These are phyloP conservation scores for Pulveroboletus sp. DNA, from an alignment of 768 basidiomycete genomes.

Conservation along the genomic window DNA sequence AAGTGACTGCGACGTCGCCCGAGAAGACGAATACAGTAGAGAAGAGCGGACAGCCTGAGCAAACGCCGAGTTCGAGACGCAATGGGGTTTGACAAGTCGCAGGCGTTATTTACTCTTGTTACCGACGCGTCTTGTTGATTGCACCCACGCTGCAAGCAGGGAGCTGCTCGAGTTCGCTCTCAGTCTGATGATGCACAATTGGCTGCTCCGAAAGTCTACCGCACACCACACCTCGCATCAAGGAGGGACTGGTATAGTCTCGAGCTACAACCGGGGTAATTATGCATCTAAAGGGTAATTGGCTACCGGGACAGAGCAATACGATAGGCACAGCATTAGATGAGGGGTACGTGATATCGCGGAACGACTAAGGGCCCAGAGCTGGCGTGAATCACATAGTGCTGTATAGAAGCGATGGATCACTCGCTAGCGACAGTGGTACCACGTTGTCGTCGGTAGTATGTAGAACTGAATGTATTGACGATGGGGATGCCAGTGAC, in stretches of 20 bases:
- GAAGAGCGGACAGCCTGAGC: conserved; percentile 16
- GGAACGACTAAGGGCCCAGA: background rate
- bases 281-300: conserved; percentile 1
- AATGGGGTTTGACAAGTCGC: conserved; percentile 7
- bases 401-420: conserved; percentile 12
- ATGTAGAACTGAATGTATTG: conserved; percentile 20
- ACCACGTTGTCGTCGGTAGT: conserved; percentile 4
- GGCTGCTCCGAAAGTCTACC: too few species aligned
- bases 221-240: background rate
- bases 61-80: conserved; percentile 2
- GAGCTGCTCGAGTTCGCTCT: too few species aligned
- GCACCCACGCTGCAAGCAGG: background rate
- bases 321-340: conserved; percentile 2
- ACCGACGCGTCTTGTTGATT: conserved; percentile 15
- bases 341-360: background rate
- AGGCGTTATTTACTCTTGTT: conserved; percentile 27
- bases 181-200: too few species aligned
- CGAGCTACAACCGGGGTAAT: background rate
- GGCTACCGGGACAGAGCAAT: background rate
- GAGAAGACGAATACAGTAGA: conserved; percentile 5
- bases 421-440: conserved; percentile 4
- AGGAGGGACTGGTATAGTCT: background rate
- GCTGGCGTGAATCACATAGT: conserved; percentile 13
- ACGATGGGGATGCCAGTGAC: conserved; percentile 22
- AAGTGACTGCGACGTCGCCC: conserved; percentile 3